These are phyloP conservation scores for Coemansia sp. DNA, from an alignment of 192 early-diverging fungal genomes.

Conservation along the genomic window DNA sequence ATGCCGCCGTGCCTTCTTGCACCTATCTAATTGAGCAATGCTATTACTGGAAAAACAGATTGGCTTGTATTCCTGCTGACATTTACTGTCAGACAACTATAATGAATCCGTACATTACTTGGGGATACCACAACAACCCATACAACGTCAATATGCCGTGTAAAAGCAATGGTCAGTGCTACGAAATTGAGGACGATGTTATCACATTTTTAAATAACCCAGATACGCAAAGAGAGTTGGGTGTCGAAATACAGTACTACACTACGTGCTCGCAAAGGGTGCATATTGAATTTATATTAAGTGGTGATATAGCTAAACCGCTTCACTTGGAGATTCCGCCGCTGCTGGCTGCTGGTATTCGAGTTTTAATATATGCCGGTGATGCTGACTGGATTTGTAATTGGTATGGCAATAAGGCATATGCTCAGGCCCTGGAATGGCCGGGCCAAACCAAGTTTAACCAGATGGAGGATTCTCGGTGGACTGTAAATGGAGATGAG, in stretches of 20 bases:
- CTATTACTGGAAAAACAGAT: constrained; percentile 79
- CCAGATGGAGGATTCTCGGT: constrained; percentile 68
- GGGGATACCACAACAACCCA: constrained; percentile 82
- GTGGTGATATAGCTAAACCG: constrained; percentile 90
- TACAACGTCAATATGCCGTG: constrained; percentile 94
- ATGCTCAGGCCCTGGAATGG: constrained; percentile 87
- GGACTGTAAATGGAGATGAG: constrained; percentile 65
- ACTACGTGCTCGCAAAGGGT: constrained; percentile 85
- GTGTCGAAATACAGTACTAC: constrained; percentile 71
- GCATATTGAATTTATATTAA: constrained; percentile 75
- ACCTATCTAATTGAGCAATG: constrained; percentile 75
- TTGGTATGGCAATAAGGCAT: constrained; percentile 89
- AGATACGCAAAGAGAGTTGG: constrained; percentile 74
- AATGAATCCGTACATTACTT: constrained; percentile 60
- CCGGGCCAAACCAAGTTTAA: constrained; percentile 71
- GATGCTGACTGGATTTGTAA: constrained; percentile 96
- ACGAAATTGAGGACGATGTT: constrained; percentile 79
- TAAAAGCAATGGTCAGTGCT: constrained; percentile 83
- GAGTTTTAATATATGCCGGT: constrained; percentile 88
- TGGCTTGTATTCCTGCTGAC: constrained; percentile 80
- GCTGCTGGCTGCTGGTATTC: constrained; percentile 79
- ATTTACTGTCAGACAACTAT: constrained; percentile 89
- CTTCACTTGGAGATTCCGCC: constrained; percentile 68
- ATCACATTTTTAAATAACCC: constrained; percentile 77
- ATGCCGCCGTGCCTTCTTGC: constrained; percentile 73